Evolutionary conservation across 768 basidiomycete genomes (phyloP), one percentile per base, ranked within the genome.

Genomic region (Leccinum olivaceopallidum): DNA sequence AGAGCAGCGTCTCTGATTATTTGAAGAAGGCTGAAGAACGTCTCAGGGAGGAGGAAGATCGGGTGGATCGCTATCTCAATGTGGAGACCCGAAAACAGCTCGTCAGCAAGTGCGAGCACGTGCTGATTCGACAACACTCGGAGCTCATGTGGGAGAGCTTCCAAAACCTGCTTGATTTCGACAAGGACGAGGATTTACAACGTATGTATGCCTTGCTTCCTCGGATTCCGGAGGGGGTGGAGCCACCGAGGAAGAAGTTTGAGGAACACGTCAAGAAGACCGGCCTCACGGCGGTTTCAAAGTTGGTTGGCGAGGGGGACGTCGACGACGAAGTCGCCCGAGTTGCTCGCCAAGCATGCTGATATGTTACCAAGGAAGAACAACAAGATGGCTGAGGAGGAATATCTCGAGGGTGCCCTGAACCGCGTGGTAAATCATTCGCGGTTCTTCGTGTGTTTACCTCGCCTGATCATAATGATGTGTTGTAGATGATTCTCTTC

Each of bases 181-280:
- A 98, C 75, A 93, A 95, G 75, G 90, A 94, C 60, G 92, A 95
- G 74, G 96, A 98, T 69, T 80, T 99, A 47, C 93, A 93, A 66
- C 84, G 95, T 47, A 96, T 98, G 93, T 98, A 97, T 76, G 81
- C 88, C 8, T 80, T 98, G n/a, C 80, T 98, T 22, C 87, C 90
- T 13, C 89, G 95, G 36, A 95, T 98, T 61, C 85, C 87, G 18
- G 88, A 94, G 66, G 96, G 95, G 7, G 79, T 98, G 59, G 93
- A 96, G 67, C 95, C 94, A 0, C 76, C 98, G 57, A 84, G 94
- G 68, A 91, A 90, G 80, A 89, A 86, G 69, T 99, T 98, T 70
- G 95, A 95, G 77, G 89, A 91, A 65, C 95, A 97, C 73, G 96
- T 98, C 71, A 97, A 96, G 83, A 85, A 86, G 69, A 86, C 92